Percentiles rank a stretch among this genome's conserved stretches.
Evolutionary conservation across 345 rosid genomes (phyloP).

Genomic region (Camelina neglecta): DNA sequence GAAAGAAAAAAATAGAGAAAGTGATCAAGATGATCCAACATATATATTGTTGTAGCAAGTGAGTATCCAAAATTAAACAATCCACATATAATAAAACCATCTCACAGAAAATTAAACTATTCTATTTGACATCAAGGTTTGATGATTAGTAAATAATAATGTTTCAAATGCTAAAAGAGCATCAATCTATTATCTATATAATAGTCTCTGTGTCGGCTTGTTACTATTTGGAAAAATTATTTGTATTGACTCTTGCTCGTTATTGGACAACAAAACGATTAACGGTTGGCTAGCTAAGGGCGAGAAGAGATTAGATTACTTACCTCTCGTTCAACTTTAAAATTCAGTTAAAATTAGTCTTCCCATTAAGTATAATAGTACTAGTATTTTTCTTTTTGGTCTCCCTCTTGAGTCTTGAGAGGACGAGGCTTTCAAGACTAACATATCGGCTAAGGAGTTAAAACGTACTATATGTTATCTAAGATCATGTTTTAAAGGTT

Average conservation of each 20-base stretch:
- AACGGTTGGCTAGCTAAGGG: conserved; percentile 14
- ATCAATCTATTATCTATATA: not conserved
- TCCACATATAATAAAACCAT: not conserved
- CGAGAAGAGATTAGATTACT: conserved; percentile 8
- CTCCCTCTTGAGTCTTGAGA: not conserved
- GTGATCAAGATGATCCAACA: not conserved
- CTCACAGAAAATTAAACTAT: not conserved
- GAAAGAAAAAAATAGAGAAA: not conserved
- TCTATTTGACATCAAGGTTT: conserved; percentile 16
- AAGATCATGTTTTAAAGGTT: conserved; percentile 17
- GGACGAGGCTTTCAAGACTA: not conserved
- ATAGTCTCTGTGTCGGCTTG: conserved; percentile 16
- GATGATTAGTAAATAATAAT: conserved; percentile 14
- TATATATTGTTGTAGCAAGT: not conserved
- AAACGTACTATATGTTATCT: not conserved
- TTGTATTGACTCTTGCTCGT: not conserved
- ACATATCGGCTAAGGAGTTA: conserved; percentile 9
- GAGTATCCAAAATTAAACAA: not conserved
- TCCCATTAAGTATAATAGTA: not conserved
- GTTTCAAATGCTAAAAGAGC: conserved; percentile 10
- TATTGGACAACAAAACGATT: conserved; percentile 30
- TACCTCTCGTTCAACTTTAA: not conserved
- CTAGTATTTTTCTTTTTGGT: not conserved
- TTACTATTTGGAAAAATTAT: conserved; percentile 10
- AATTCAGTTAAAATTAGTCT: not conserved